Evolutionary conservation across 179 eudicot species (phyloP).

Genomic region (Heliamphora ciliata): DNA sequence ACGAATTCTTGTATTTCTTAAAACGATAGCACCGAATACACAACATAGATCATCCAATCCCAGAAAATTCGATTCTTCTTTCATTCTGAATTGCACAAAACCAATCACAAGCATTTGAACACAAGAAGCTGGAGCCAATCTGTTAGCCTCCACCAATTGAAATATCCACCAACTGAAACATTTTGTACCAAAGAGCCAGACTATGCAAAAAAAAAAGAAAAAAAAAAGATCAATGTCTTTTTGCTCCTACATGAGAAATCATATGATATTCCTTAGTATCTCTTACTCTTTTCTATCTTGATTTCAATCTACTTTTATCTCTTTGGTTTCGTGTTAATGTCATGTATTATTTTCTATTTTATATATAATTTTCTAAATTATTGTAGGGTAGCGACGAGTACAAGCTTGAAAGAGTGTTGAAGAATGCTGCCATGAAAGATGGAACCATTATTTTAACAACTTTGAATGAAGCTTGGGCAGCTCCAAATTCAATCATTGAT

Average conservation of each 20-base stretch:
- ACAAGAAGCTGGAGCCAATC: no score
- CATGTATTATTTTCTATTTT: background rate
- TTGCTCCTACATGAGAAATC: background rate
- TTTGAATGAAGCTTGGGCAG: constrained; percentile 77
- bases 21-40: no score
- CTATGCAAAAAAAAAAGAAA: no score
- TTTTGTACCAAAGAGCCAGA: no score
- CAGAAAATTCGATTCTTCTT: no score
- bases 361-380: background rate
- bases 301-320: background rate
- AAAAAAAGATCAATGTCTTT: no score
- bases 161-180: no score
- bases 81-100: no score
- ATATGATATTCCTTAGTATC: background rate
- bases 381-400: constrained; percentile 41
- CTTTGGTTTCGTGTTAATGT: background rate
- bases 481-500: constrained; percentile 56
- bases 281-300: background rate
- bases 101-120: no score
- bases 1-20: no score
- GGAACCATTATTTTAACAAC: constrained; percentile 65
- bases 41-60: no score
- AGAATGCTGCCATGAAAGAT: constrained; percentile 58
- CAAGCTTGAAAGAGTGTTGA: constrained; percentile 56
- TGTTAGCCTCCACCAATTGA: no score